phyloP scores from a whole-genome alignment of 2,329 filamentous ascomycete species.

The Apiospora arundinis region DNA sequence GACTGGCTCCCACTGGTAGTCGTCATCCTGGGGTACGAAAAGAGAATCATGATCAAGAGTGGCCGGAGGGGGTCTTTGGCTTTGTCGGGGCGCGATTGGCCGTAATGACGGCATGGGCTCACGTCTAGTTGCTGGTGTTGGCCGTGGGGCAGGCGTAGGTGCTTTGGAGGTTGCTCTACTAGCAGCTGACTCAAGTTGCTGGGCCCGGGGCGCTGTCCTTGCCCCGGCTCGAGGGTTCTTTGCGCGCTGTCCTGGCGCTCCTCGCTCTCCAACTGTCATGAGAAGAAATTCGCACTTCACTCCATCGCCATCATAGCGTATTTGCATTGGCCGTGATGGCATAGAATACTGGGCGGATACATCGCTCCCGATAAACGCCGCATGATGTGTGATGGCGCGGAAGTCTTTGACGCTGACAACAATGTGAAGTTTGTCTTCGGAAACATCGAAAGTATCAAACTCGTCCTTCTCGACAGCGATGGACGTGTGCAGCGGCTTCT shows the following conservation, averaged over 20 bases:
- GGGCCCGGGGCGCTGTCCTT: slow-evolving; percentile 46
- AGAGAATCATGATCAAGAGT: slow-evolving; percentile 70
- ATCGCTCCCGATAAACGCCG: slow-evolving; percentile 70
- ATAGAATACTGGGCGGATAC: slow-evolving; percentile 74
- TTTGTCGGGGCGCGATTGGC: slow-evolving; percentile 48
- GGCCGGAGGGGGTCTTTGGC: slow-evolving; percentile 60
- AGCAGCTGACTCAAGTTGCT: slow-evolving; percentile 55
- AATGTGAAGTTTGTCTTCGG: slow-evolving; percentile 76
- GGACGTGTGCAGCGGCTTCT: slow-evolving; percentile 81
- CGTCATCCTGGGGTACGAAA: slow-evolving; percentile 74
- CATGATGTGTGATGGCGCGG: slow-evolving; percentile 78
- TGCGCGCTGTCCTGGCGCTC: slow-evolving; percentile 53
- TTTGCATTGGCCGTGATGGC: slow-evolving; percentile 74
- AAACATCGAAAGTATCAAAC: slow-evolving; percentile 74
- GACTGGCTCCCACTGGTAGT: slow-evolving; percentile 75
- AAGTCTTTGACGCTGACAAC: slow-evolving; percentile 86
- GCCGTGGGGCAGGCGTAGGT: slow-evolving; percentile 40
- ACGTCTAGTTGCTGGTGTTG: slow-evolving; percentile 43
- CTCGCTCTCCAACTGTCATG: slow-evolving; percentile 78
- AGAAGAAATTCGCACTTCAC: slow-evolving; percentile 79
- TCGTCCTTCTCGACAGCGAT: slow-evolving; percentile 79
- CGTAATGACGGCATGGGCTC: slow-evolving; percentile 48
- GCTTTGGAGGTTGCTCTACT: slow-evolving; percentile 48
- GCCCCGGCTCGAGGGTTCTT: slow-evolving; percentile 48
- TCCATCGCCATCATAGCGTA: slow-evolving; percentile 72